phyloP scores from a whole-genome alignment of 1,284 basidiomycete species.

The Mrakiaceae sp. region DNA sequence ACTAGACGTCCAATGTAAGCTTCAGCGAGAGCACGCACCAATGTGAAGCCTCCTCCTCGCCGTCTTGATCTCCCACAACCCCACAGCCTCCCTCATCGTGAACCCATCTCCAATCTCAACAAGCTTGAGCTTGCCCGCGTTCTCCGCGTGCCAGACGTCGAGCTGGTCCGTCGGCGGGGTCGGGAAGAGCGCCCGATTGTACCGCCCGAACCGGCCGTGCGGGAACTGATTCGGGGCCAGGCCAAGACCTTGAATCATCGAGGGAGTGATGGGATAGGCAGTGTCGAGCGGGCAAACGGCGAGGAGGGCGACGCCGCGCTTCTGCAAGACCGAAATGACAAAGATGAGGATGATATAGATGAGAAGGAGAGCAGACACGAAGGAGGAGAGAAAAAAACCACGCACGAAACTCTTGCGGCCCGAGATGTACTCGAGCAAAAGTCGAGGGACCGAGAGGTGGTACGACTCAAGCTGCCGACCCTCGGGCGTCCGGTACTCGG shows the following conservation, averaged over 20 bases:
- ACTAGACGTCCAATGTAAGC: neutral
- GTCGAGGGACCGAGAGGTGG: conserved; percentile 67
- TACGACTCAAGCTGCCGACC: conserved; percentile 61
- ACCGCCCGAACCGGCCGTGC: neutral
- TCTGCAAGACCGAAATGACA: conserved; percentile 6
- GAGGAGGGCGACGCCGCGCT: conserved; percentile 27
- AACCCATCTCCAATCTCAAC: conserved; percentile 27
- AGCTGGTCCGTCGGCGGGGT: conserved; percentile 29
- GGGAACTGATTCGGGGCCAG: conserved; percentile 18
- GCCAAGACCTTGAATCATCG: conserved; percentile 22
- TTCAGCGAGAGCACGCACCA: conserved; percentile 20
- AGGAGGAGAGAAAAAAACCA: conserved; percentile 16
- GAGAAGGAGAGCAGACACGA: neutral
- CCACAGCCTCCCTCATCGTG: conserved; percentile 30
- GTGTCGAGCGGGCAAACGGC: conserved; percentile 27
- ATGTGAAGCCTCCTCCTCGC: conserved; percentile 29
- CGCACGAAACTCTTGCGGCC: conserved; percentile 57
- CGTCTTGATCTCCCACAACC: conserved; percentile 32
- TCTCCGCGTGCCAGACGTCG: conserved; percentile 26
- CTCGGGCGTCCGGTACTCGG: conserved; percentile 66
- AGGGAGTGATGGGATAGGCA: conserved; percentile 21
- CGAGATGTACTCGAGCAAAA: conserved; percentile 63
- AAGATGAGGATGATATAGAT: neutral
- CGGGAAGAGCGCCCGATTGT: conserved; percentile 14
- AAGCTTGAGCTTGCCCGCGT: conserved; percentile 28